Percentiles rank a stretch among this genome's conserved stretches.
phyloP scores from a whole-genome alignment of 2,329 filamentous ascomycete genomes.

The Trichoderma sp. region DNA sequence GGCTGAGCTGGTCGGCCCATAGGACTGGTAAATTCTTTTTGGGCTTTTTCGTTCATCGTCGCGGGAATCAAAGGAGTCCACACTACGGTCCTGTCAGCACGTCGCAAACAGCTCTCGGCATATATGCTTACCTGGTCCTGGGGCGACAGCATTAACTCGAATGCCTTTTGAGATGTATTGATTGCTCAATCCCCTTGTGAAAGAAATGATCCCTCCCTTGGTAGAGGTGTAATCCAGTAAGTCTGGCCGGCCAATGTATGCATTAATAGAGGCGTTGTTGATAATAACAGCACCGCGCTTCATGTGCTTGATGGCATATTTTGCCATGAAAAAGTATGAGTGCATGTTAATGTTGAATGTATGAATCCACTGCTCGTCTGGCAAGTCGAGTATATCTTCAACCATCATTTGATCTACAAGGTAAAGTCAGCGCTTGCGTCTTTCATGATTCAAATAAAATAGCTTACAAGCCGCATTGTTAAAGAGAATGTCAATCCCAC shows the following conservation, averaged over 20 bases:
- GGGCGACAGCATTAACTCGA: conserved; percentile 75
- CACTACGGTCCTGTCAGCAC: conserved; percentile 44
- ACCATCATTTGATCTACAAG: conserved; percentile 47
- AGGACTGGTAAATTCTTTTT: conserved; percentile 72
- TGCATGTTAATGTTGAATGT: conserved; percentile 62
- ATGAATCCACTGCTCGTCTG: conserved; percentile 56
- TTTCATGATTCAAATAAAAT: background rate
- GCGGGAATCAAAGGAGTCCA: conserved; percentile 77
- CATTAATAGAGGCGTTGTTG: conserved; percentile 84
- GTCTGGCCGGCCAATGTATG: conserved; percentile 78
- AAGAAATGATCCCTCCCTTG: conserved; percentile 77
- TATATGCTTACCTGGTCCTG: conserved; percentile 58
- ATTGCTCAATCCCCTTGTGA: conserved; percentile 77
- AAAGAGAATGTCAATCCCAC: conserved; percentile 55
- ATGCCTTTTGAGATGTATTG: conserved; percentile 74
- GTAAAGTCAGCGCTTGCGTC: background rate
- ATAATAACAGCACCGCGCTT: conserved; percentile 73
- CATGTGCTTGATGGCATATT: conserved; percentile 61
- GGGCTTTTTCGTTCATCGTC: conserved; percentile 71
- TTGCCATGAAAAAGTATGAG: conserved; percentile 63
- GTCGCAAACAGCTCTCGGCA: background rate
- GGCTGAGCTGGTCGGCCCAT: conserved; percentile 81
- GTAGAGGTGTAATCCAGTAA: conserved; percentile 82
- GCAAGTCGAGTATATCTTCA: conserved; percentile 51
- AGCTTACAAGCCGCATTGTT: conserved; percentile 54